Percentiles rank a stretch among this genome's conserved stretches.
Evolutionary conservation across 2,329 filamentous ascomycete genomes (phyloP).

Genomic region (Diplocarpon mali): DNA sequence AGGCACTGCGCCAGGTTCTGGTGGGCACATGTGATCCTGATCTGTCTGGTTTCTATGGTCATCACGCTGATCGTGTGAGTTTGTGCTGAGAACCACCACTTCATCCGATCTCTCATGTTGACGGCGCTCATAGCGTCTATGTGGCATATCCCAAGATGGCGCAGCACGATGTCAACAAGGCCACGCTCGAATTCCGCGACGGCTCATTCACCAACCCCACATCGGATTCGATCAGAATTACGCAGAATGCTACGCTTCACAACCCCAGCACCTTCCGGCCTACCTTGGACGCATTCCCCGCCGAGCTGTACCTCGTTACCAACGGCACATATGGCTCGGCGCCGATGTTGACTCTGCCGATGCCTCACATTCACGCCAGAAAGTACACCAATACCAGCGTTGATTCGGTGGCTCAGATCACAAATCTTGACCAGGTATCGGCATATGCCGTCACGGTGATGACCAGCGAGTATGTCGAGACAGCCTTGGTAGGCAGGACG

Average conservation of each 20-base stretch:
- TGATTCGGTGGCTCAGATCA: constrained; percentile 35
- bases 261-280: constrained; percentile 41
- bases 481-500: constrained; percentile 41
- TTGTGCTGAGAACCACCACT: background rate
- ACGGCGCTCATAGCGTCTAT: constrained; percentile 34
- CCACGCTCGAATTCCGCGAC: constrained; percentile 38
- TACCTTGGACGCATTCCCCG: constrained; percentile 41
- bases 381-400: constrained; percentile 30
- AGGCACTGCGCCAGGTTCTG: constrained; percentile 33
- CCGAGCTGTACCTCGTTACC: constrained; percentile 35
- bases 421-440: constrained; percentile 34
- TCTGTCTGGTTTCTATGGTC: constrained; percentile 40
- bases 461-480: constrained; percentile 35
- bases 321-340: constrained; percentile 25
- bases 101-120: background rate
- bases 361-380: constrained; percentile 25
- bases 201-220: constrained; percentile 40
- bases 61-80: constrained; percentile 45
- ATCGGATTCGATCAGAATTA: constrained; percentile 36
- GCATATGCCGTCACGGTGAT: constrained; percentile 39
- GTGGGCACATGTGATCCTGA: constrained; percentile 41
- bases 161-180: constrained; percentile 40
- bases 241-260: constrained; percentile 36
- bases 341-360: constrained; percentile 21
- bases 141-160: constrained; percentile 48